Conservation (phyloP, 129 eudicot genomes). For the Tagetes erecta region DNA sequence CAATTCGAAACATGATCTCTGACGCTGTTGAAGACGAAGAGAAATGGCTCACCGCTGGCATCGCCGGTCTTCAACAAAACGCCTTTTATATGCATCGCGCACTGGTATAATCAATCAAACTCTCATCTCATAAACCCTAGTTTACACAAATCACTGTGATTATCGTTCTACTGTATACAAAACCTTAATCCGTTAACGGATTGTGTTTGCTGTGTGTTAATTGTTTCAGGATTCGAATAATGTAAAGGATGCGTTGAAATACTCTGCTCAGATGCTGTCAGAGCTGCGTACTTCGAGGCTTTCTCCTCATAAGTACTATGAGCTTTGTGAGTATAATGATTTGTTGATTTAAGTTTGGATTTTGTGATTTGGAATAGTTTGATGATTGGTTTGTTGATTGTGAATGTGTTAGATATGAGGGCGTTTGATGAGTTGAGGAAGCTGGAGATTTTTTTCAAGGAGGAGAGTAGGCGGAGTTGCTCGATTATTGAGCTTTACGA, state of each 20-base stretch:
- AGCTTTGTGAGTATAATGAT: conserved; percentile 57
- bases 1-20: conserved; percentile 34
- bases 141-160: not conserved
- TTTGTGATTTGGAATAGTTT: conserved; percentile 19
- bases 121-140: conserved; percentile 24
- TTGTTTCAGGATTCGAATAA: conserved; percentile 83
- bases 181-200: conserved; percentile 29
- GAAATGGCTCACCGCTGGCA: conserved; percentile 85
- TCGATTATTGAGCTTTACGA: conserved; percentile 96
- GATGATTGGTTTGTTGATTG: conserved; percentile 10
- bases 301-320: conserved; percentile 94
- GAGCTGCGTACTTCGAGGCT: conserved; percentile 97
- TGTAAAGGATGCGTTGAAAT: conserved; percentile 86
- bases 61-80: conserved; percentile 98
- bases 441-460: conserved; percentile 84
- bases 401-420: conserved; percentile 75
- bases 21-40: conserved; percentile 91
- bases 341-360: not conserved
- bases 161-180: not conserved
- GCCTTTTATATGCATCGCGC: conserved; percentile 99
- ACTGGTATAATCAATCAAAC: conserved; percentile 44
- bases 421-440: conserved; percentile 96
- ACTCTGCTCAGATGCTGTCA: conserved; percentile 99
- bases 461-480: conserved; percentile 87
- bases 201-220: conserved; percentile 2